phyloP scores from a whole-genome alignment of 2,329 filamentous ascomycete genomes.

The Neocucurbitaria cava region DNA sequence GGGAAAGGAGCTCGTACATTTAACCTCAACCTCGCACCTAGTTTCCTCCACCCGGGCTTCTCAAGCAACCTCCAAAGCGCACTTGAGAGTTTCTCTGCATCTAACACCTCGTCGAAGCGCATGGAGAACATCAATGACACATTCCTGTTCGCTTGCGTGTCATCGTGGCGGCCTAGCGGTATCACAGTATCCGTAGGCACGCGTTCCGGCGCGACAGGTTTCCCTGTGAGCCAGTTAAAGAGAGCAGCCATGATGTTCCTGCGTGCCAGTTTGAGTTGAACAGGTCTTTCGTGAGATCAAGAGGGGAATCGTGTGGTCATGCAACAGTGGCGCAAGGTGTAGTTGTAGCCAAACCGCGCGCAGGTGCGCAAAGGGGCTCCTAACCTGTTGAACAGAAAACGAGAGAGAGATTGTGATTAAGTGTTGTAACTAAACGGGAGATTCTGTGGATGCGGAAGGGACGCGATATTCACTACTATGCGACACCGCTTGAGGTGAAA shows the following conservation, averaged over 20 bases:
- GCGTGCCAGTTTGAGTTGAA: background rate
- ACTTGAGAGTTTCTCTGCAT: slow-evolving; percentile 48
- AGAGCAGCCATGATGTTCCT: slow-evolving; percentile 6
- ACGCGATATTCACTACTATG: background rate
- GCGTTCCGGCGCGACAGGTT: slow-evolving; percentile 14
- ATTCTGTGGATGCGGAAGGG: too few relatives aligned
- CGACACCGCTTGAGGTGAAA: background rate
- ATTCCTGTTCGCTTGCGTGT: slow-evolving; percentile 9
- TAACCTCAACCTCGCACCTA: slow-evolving; percentile 54
- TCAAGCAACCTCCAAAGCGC: slow-evolving; percentile 51
- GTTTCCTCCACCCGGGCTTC: slow-evolving; percentile 55
- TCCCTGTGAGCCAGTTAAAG: slow-evolving; percentile 8
- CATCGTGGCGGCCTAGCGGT: slow-evolving; percentile 23
- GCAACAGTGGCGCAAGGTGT: too few relatives aligned
- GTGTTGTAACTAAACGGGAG: too few relatives aligned
- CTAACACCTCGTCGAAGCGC: slow-evolving; percentile 57
- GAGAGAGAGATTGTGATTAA: too few relatives aligned
- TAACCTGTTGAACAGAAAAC: too few relatives aligned
- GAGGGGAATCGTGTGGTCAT: too few relatives aligned
- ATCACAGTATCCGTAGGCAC: slow-evolving; percentile 30
- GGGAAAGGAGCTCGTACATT: slow-evolving; percentile 45
- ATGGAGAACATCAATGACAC: slow-evolving; percentile 37
- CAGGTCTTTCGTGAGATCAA: too few relatives aligned
- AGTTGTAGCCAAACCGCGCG: too few relatives aligned
- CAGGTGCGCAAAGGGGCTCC: too few relatives aligned